These are phyloP conservation scores for Leccinum huronense DNA, from an alignment of 1,284 basidiomycete genomes.

Conservation along the genomic window DNA sequence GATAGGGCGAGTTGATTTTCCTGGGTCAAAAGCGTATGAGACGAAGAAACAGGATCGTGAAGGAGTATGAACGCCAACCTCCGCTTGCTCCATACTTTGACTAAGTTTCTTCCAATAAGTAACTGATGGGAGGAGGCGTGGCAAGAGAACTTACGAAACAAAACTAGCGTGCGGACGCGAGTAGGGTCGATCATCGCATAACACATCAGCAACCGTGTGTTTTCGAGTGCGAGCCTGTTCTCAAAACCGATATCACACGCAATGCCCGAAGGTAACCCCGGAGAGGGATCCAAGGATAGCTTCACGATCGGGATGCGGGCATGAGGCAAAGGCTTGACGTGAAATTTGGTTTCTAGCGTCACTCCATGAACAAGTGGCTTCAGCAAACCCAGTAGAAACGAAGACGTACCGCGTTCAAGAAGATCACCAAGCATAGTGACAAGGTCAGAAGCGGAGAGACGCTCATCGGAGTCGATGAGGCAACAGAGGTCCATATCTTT, in stretches of 20 bases:
- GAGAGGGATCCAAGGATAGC: slow-evolving; percentile 87
- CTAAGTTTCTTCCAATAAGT: slow-evolving; percentile 41
- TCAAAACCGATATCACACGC: slow-evolving; percentile 99
- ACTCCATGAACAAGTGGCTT: slow-evolving; percentile 11
- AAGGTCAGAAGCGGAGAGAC: slow-evolving; percentile 79
- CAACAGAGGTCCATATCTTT: slow-evolving; percentile 98
- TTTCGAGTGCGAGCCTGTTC: slow-evolving; percentile 95
- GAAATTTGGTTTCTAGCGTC: slow-evolving; percentile 89
- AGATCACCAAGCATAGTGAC: slow-evolving; percentile 93
- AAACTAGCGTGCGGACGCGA: slow-evolving; percentile 88
- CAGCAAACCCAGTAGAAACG: slow-evolving; percentile 10
- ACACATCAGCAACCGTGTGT: slow-evolving; percentile 93
- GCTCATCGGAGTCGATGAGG: slow-evolving; percentile 83
- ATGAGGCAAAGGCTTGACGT: slow-evolving; percentile 94
- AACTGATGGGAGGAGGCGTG: slow-evolving; percentile 3
- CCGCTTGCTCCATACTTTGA: slow-evolving; percentile 99
- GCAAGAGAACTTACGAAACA: slow-evolving; percentile 75
- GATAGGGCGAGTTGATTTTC: slow-evolving; percentile 98
- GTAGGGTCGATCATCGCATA: slow-evolving; percentile 98
- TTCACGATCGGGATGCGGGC: slow-evolving; percentile 99
- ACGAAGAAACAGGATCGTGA: neutral
- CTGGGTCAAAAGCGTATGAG: slow-evolving; percentile 39
- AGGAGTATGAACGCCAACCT: slow-evolving; percentile 48
- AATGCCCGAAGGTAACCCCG: slow-evolving; percentile 86
- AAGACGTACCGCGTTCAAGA: slow-evolving; percentile 77